Percentiles rank a stretch among this genome's conserved stretches.
phyloP scores from a whole-genome alignment of 257 asterid genomes.

The Ballota nigra region DNA sequence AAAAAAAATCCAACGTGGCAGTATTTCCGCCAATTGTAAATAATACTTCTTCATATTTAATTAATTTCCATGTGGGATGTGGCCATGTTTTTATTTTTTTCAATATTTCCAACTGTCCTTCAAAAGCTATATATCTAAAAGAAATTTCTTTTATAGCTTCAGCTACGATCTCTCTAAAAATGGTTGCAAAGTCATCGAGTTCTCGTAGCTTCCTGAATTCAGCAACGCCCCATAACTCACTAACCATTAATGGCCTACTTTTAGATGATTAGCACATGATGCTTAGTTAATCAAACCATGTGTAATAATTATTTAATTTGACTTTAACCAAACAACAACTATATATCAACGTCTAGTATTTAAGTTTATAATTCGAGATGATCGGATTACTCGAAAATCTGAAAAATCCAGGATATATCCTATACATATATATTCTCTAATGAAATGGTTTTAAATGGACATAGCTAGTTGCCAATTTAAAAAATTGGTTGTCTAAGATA shows the following conservation, averaged over 20 bases:
- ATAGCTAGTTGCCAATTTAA: not conserved
- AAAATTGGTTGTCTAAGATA: too few species aligned
- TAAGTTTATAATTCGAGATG: not conserved
- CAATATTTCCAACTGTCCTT: too few species aligned
- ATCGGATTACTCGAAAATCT: not conserved
- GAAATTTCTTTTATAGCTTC: not conserved
- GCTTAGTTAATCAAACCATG: slow-evolving; percentile 1
- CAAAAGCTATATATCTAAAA: too few species aligned
- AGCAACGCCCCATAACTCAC: not conserved
- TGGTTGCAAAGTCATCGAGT: not conserved
- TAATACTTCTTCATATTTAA: not conserved
- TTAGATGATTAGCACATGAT: slow-evolving; percentile 2
- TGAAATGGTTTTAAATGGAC: not conserved
- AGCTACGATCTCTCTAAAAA: not conserved
- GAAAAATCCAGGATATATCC: not conserved
- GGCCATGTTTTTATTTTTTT: too few species aligned
- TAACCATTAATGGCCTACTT: not conserved
- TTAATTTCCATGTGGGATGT: not conserved
- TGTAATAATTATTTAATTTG: not conserved
- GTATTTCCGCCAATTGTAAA: not conserved
- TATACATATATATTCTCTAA: too few species aligned
- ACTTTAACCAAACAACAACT: not conserved
- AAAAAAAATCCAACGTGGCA: not conserved
- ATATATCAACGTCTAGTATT: not conserved
- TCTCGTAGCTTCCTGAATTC: not conserved